A percentile compares a stretch with the other conserved stretches of the same genome.
Evolutionary conservation across 106 monocot species (phyloP).

Genomic region (Agapanthus africanus): DNA sequence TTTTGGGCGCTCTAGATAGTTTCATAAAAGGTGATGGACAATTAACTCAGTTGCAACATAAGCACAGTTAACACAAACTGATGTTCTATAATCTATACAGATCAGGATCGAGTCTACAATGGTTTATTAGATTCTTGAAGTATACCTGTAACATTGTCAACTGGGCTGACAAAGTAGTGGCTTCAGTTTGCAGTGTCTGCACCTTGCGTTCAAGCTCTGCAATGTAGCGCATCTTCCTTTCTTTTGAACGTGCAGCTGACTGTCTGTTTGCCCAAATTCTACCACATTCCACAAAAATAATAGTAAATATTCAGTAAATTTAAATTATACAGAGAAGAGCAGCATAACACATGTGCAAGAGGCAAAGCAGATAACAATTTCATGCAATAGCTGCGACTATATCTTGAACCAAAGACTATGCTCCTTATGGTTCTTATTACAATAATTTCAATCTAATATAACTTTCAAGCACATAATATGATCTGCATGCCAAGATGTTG

Average conservation of each 20-base stretch:
- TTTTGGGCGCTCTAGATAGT: neutral
- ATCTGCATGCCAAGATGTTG: neutral
- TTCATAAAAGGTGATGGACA: neutral
- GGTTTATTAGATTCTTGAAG: neutral
- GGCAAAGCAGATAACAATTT: neutral
- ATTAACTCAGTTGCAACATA: neutral
- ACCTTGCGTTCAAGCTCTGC: constrained; percentile 77
- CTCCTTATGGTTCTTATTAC: neutral
- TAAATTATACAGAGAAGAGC: neutral
- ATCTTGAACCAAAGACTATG: neutral
- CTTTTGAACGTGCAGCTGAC: constrained; percentile 94
- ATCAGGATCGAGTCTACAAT: neutral
- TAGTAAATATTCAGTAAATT: neutral
- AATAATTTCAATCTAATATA: neutral
- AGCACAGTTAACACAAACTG: neutral
- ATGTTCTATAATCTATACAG: neutral
- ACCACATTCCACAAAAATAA: constrained; percentile 10
- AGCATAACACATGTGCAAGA: neutral
- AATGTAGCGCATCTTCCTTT: constrained; percentile 92
- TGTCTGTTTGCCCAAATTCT: constrained; percentile 98
- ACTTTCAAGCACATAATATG: neutral
- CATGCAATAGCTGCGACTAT: neutral
- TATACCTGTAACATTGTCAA: constrained; percentile 73
- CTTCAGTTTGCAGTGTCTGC: constrained; percentile 72
- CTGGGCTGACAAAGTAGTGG: constrained; percentile 75